Conservation (phyloP, 805 yeast species). For the Starmerella bombi region DNA sequence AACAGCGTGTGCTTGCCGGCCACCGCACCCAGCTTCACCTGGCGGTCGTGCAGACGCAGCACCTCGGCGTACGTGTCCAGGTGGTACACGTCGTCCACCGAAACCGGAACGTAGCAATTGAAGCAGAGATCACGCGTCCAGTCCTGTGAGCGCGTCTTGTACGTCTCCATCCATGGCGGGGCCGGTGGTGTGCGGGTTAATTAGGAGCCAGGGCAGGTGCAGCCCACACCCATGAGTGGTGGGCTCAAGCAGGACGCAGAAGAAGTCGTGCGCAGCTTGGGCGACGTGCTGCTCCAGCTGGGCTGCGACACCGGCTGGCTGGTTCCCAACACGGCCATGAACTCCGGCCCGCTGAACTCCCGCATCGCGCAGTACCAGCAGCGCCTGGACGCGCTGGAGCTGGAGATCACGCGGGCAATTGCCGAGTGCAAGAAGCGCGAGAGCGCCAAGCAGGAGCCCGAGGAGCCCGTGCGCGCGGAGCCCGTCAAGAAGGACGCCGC, state of each 20-base stretch:
- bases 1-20: constrained; percentile 1
- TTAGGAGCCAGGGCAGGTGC: no score
- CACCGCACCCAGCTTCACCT: neutral
- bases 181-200: no score
- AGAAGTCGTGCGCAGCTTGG: constrained; percentile 16
- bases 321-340: constrained; percentile 19
- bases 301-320: constrained; percentile 20
- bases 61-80: constrained; percentile 1
- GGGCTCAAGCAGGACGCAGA: constrained; percentile 9
- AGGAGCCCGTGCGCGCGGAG: neutral
- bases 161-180: constrained; percentile 1
- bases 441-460: neutral
- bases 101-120: constrained; percentile 9
- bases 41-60: neutral
- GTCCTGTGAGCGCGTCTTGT: neutral
- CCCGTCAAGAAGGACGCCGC: neutral
- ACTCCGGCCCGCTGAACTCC: constrained; percentile 15
- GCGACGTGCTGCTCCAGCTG: constrained; percentile 20
- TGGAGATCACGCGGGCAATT: constrained; percentile 9
- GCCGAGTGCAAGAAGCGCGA: constrained; percentile 1
- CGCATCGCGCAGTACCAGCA: constrained; percentile 18
- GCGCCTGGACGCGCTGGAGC: constrained; percentile 27
- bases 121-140: constrained; percentile 2
- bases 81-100: constrained; percentile 7
- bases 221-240: neutral